These are phyloP conservation scores for Yarrowia sp. DNA, from an alignment of 805 yeast species.

Conservation along the genomic window DNA sequence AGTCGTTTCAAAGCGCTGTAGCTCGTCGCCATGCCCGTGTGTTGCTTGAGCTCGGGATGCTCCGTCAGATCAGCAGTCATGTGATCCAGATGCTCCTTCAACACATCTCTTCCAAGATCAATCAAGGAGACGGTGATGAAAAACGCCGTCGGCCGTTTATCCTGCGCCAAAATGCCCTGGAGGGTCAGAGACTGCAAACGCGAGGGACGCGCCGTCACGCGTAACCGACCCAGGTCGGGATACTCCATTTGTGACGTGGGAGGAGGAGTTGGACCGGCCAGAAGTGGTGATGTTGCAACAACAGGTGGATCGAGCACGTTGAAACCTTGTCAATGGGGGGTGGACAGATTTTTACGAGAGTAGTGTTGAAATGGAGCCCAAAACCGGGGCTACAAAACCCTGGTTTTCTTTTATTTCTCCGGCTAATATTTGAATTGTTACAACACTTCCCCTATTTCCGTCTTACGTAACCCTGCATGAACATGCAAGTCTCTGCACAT, in stretches of 20 bases:
- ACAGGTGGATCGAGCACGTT: no score
- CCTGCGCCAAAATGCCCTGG: neutral
- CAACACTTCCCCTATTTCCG: no score
- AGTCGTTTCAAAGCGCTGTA: conserved; percentile 6
- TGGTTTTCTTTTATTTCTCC: no score
- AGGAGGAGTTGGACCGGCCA: neutral
- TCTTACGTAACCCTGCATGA: no score
- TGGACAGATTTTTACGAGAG: no score
- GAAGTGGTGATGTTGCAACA: no score
- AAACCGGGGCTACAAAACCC: no score
- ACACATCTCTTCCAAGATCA: conserved; percentile 1
- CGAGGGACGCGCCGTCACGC: neutral
- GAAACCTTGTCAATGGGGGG: no score
- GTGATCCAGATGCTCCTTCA: conserved; percentile 13
- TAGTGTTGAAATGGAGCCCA: no score
- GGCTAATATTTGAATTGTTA: no score
- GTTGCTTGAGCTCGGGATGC: conserved; percentile 9
- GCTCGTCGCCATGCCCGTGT: conserved; percentile 1
- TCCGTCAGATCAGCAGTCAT: conserved; percentile 6
- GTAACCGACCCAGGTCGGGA: neutral
- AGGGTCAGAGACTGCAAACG: conserved; percentile 7
- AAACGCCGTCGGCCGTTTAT: conserved; percentile 3
- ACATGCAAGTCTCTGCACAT: no score
- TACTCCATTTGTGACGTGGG: neutral
- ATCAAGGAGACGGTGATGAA: conserved; percentile 7